A percentile compares a stretch with the other conserved stretches of the same genome.
These are phyloP conservation scores for Cyclotella choctawhatcheeana DNA, from an alignment of 108 stramenopile species.

Conservation along the genomic window DNA sequence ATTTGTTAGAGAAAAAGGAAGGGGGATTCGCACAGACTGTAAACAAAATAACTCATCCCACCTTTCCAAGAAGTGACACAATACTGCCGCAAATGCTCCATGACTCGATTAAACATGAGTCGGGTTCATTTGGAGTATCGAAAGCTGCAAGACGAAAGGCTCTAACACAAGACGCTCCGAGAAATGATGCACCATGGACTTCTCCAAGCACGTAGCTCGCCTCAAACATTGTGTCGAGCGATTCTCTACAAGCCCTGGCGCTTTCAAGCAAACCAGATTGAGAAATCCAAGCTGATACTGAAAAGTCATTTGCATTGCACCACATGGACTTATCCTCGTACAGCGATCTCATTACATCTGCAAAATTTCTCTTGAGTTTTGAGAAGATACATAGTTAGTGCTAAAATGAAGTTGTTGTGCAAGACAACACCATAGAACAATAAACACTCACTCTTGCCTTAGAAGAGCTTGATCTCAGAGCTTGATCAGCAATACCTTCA, in stretches of 20 bases:
- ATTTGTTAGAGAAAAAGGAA: no score
- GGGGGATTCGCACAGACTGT: not conserved
- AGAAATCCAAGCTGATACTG: conserved; percentile 25
- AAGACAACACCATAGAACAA: not conserved
- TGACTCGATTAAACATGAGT: conserved; percentile 19
- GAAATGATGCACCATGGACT: conserved; percentile 77
- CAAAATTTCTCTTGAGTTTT: conserved; percentile 52
- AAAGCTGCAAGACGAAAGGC: conserved; percentile 2
- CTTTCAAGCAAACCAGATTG: conserved; percentile 25
- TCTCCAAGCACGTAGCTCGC: conserved; percentile 42
- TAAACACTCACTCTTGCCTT: conserved; percentile 52
- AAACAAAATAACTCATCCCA: not conserved
- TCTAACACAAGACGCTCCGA: conserved; percentile 56
- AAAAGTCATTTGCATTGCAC: conserved; percentile 16
- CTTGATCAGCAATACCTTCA: conserved; percentile 33
- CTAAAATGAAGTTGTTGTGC: no score
- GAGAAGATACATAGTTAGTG: no score
- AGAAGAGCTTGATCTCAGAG: conserved; percentile 57
- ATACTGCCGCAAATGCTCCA: conserved; percentile 47
- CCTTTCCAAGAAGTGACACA: conserved; percentile 53
- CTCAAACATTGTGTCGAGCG: conserved; percentile 25
- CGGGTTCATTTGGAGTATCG: not conserved
- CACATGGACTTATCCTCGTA: conserved; percentile 58
- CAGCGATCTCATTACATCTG: conserved; percentile 54
- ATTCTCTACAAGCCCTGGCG: conserved; percentile 24